Percentiles rank a stretch among this genome's conserved stretches.
phyloP scores from a whole-genome alignment of 805 yeast species.

The Yarrowia bubula region DNA sequence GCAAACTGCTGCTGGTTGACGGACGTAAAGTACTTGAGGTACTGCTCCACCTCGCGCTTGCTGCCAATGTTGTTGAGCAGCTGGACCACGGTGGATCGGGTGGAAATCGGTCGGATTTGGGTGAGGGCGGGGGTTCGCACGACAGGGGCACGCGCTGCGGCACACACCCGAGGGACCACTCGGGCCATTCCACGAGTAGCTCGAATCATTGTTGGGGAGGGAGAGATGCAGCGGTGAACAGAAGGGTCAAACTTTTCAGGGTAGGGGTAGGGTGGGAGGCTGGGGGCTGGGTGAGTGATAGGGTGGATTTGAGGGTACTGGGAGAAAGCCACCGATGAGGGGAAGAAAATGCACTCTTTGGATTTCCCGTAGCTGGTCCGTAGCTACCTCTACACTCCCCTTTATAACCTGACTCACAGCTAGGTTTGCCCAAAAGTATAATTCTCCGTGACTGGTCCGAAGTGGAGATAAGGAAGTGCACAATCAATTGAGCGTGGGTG shows the following conservation, averaged over 20 bases:
- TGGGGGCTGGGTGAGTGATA: background rate
- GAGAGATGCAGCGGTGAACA: background rate
- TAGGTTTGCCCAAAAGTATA: slow-evolving; percentile 4
- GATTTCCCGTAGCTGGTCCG: background rate
- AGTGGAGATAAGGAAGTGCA: slow-evolving; percentile 7
- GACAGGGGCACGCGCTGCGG: slow-evolving; percentile 6
- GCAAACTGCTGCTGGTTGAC: slow-evolving; percentile 89
- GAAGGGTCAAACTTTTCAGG: slow-evolving; percentile 12
- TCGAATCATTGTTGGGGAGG: slow-evolving; percentile 10
- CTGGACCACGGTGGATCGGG: slow-evolving; percentile 94
- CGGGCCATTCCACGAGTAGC: slow-evolving; percentile 26
- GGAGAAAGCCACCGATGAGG: background rate
- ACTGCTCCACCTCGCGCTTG: slow-evolving; percentile 97
- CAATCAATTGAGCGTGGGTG: background rate
- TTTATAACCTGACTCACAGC: slow-evolving; percentile 1
- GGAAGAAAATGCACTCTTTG: background rate
- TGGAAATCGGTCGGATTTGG: slow-evolving; percentile 39
- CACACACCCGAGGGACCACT: slow-evolving; percentile 23
- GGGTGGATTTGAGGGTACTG: background rate
- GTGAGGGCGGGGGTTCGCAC: background rate
- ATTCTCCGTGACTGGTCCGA: slow-evolving; percentile 9
- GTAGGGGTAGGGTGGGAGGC: background rate
- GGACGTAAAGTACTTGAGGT: slow-evolving; percentile 91
- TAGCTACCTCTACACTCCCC: background rate
- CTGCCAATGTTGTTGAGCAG: slow-evolving; percentile 93